Base-by-base conservation (phyloP, 257 asterid genomes). In the Oldenlandia corymbosa region DNA sequence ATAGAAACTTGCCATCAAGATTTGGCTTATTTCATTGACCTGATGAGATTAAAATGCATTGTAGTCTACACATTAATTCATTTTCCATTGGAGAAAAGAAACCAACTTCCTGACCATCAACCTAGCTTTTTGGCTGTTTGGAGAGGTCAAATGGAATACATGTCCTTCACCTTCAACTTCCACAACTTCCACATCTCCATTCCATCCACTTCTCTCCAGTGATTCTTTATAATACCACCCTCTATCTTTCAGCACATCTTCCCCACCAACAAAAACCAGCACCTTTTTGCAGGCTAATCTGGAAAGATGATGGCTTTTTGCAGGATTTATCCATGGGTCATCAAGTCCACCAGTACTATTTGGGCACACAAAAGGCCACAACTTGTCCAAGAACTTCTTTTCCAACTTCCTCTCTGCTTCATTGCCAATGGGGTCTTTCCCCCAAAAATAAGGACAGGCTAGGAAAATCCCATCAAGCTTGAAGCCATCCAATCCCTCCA, bases 391-490 rank as follows among this genome's bases (percentile, higher is more conserved):
- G 2, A 5, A 39, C 1, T 49, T 24, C 34, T 63, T 78, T 3
- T 18, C 28, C 1, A 60, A 56, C 1, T 9, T 1, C 4, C 70
- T 46, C 1, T 43, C 52, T 1, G 30, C 61, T 58, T 86, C 96
- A 1, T 65, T 60, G 10, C 80, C 95, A 0, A 84, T 78, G 0
- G 71, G 72, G 10, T 68, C 82, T 28, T 82, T 79, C 30, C 94
- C 96, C 81, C 79, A 60, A 64, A 88, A 85, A 6, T 1, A 85
- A 0, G 94, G 94, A 53, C 88, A 79, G 16, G 76, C 72, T 0
- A 83, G 71, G 41, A 85, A 76, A 65, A 85, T 61, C 16, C 91
- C 94, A 9, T 16, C 32, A 2, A 88, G 31, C 1, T 54, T 58
- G 2, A 81, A 0, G 0, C 81, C 78, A 0, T 46, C 60, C 24